A percentile compares a stretch with the other conserved stretches of the same genome.
phyloP scores from a whole-genome alignment of 2,329 filamentous ascomycete genomes.

The Purpureocillium takamizusanense region DNA sequence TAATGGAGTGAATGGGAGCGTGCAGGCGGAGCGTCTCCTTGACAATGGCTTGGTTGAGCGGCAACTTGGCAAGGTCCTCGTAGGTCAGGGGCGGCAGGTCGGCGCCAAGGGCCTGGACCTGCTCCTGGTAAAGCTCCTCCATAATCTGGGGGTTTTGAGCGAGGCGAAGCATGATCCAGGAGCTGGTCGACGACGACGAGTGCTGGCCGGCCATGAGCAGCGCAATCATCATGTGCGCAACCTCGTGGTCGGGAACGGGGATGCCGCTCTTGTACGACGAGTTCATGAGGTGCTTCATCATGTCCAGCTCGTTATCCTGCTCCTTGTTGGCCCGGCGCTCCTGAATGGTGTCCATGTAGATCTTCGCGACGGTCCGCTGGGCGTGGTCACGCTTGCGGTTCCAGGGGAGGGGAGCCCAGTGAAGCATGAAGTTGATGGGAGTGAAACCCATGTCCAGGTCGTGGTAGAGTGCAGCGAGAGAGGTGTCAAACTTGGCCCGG shows the following conservation, averaged over 20 bases:
- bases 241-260: conserved; percentile 70
- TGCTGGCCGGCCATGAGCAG: conserved; percentile 89
- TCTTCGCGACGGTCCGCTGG: conserved; percentile 69
- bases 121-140: conserved; percentile 78
- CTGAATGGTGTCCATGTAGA: conserved; percentile 76
- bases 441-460: conserved; percentile 86
- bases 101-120: conserved; percentile 61
- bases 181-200: conserved; percentile 73
- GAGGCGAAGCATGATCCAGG: conserved; percentile 78
- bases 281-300: conserved; percentile 86
- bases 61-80: conserved; percentile 69
- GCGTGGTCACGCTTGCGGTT: conserved; percentile 75
- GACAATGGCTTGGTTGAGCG: conserved; percentile 75
- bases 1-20: conserved; percentile 88
- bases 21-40: conserved; percentile 89
- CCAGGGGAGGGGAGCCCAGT: conserved; percentile 82
- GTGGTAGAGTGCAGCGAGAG: conserved; percentile 75
- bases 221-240: conserved; percentile 91
- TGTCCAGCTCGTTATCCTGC: conserved; percentile 54
- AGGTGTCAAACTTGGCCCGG: conserved; percentile 69
- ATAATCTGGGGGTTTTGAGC: conserved; percentile 68
- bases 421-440: conserved; percentile 82
- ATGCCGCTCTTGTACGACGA: conserved; percentile 77
- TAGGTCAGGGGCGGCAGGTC: conserved; percentile 68
- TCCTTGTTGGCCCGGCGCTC: conserved; percentile 49